Base-by-base conservation (phyloP, 257 asterid genomes). In the Solanum verrucosum region DNA sequence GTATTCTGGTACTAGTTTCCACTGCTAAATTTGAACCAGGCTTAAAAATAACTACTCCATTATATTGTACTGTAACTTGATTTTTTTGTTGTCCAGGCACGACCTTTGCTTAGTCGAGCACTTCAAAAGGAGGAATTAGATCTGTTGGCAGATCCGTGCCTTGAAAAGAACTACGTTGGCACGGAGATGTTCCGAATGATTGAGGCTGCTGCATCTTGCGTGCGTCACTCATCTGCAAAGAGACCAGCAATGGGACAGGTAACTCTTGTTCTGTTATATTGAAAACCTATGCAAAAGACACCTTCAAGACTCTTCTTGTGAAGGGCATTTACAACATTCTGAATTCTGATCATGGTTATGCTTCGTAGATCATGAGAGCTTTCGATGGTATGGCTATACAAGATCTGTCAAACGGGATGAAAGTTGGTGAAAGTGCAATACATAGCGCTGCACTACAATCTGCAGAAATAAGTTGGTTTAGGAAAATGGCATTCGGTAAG, bases 171-270 rank as follows among this genome's bases (percentile, higher is more conserved):
- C 84, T 96, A 91, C 29, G 93, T 90, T 18, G 92, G 87, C 9
- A 89, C 75, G n/a, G 99, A 96, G 90, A 93, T 96, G 93, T 93
- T 96, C 87, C 91, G 90, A 56, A 83, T 95, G 91, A 93, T 96
- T 25, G 97, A 96, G 93, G 98, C 95, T 67, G 99, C 99, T 37
- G 95, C 99, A 84, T 97, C 98, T 89, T 97, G 99, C 37, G 96
- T 96, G 82, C 96, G 99, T 63, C 98, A 96, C 93, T 97, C 98
- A 68, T 88, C 99, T 8, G 63, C 94, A 16, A 96, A 94, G 88
- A 93, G 99, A 88, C 99, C 99, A 74, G 93, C 89, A 56, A 96
- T 97, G 99, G 96, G 98, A 86, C 99, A 96, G 95, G 99, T 95
- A 89, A 90, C 42, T 31, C 4, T 49, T 40, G 81, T 35, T 75